Percentiles rank a stretch among this genome's conserved stretches.
Conservation (phyloP, 2,329 filamentous ascomycete genomes). For the Colletotrichum sp. region DNA sequence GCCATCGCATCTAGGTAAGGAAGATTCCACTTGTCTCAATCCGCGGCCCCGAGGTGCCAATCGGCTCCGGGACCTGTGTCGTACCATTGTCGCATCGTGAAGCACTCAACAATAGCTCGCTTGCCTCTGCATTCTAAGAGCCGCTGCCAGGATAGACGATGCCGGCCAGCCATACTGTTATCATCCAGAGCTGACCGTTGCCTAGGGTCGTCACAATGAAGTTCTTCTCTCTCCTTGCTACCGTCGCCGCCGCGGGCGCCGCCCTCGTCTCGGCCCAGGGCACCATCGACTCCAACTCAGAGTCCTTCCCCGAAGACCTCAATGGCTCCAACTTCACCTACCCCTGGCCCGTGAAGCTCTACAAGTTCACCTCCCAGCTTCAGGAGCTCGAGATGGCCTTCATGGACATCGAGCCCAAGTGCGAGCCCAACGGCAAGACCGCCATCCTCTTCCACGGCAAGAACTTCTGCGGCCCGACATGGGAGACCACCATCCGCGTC, state of each 20-base stretch:
- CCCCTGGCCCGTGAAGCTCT: conserved; percentile 54
- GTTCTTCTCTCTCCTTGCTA: conserved; percentile 10
- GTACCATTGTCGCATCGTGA: not conserved
- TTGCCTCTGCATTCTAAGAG: not conserved
- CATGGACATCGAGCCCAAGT: conserved; percentile 52
- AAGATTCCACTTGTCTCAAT: not conserved
- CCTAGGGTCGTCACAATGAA: conserved; percentile 22
- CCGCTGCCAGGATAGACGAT: not conserved
- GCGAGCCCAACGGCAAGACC: conserved; percentile 40
- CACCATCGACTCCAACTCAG: conserved; percentile 36
- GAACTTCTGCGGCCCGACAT: conserved; percentile 61
- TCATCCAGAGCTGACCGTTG: not conserved
- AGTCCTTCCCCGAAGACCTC: conserved; percentile 44
- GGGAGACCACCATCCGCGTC: conserved; percentile 49
- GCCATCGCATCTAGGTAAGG: not conserved
- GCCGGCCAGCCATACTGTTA: not conserved
- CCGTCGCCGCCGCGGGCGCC: conserved; percentile 19
- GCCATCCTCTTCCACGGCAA: conserved; percentile 59
- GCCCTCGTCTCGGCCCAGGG: conserved; percentile 28
- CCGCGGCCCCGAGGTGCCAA: not conserved
- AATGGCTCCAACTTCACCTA: conserved; percentile 59
- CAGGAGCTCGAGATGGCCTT: conserved; percentile 59
- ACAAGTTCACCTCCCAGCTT: conserved; percentile 51
- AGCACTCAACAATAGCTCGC: not conserved
- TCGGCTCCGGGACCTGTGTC: not conserved